Evolutionary conservation across 345 rosid genomes (phyloP), one percentile per base, ranked within the genome.

Genomic region (Luvunga scandens): DNA sequence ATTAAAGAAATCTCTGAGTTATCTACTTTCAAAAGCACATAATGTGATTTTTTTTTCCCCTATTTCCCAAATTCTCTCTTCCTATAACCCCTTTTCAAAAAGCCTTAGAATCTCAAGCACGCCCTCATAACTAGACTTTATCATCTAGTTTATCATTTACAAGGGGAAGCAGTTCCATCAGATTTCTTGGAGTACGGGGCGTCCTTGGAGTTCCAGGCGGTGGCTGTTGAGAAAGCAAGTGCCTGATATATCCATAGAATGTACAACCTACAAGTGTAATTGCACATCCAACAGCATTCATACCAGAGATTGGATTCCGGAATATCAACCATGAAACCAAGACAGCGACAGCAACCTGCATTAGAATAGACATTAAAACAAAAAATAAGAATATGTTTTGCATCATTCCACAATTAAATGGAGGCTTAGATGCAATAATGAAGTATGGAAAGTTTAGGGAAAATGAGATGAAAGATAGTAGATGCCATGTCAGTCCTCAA

Each of bases 311-410:
- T 13, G 99, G 99, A 79, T 97, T 97, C 77, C 85, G 84, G 88
- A 97, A 97, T 82, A 97, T 94, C 84, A 87, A 57, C 99, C 98
- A 97, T 2, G 99, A 97, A 72, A 97, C 86, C 82, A 94, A 10
- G 33, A 97, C 99, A 34, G 99, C 99, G 55, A 94, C 94, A 0
- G 98, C 99, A 65, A 97, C 99, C 99, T 97, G 85, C 57, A 79
- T 18, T 19, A 68, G 28, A 75, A 53, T 18, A 42, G 45, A 53
- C 55, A 39, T 34, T 1, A n/a, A 45, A 18, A 18, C 19, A 5
- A 50, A 30, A 72, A 50, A 38, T 59, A 70, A 70, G 31, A 7
- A 63, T 12, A 21, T 48, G n/a, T 24, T 31, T 75, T 64, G 45
- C 33, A 42, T 45, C 4, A 9, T 42, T 22, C n/a, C 12, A 27